These are phyloP conservation scores for Cyberlindnera sargentensis DNA, from an alignment of 805 yeast genomes.

Conservation along the genomic window DNA sequence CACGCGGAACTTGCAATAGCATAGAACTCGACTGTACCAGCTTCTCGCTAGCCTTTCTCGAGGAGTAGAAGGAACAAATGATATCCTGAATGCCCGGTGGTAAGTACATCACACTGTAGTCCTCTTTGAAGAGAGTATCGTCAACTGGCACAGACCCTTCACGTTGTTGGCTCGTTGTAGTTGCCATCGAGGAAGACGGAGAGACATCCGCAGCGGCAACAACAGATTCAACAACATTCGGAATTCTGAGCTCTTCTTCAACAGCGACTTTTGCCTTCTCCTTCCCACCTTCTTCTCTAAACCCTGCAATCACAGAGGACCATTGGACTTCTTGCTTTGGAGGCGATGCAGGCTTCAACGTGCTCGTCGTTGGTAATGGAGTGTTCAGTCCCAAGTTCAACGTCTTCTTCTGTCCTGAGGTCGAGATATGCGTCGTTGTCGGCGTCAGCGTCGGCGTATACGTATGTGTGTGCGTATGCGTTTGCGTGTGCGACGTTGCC, in stretches of 20 bases:
- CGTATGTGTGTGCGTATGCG: too few relatives aligned
- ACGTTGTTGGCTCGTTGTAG: not conserved
- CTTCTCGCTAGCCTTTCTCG: constrained; percentile 5
- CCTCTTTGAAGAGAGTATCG: constrained; percentile 14
- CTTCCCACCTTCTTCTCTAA: not conserved
- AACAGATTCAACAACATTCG: too few relatives aligned
- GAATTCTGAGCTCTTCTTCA: not conserved
- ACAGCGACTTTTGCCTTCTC: not conserved
- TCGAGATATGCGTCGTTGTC: not conserved
- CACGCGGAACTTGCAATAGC: constrained; percentile 7
- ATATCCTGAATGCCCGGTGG: constrained; percentile 29
- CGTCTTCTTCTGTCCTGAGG: constrained; percentile 5
- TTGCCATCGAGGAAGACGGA: too few relatives aligned
- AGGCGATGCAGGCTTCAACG: constrained; percentile 44
- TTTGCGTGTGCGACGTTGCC: too few relatives aligned
- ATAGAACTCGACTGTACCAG: constrained; percentile 5
- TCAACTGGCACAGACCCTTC: constrained; percentile 3
- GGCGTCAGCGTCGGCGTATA: too few relatives aligned
- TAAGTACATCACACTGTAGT: constrained; percentile 12
- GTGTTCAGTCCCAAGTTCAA: constrained; percentile 1
- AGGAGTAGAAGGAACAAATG: constrained; percentile 21
- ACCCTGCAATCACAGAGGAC: constrained; percentile 28
- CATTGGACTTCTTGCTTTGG: constrained; percentile 48
- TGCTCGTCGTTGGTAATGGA: constrained; percentile 2
- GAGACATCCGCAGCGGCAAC: too few relatives aligned